These are phyloP conservation scores for Peniophora sp. DNA, from an alignment of 1,284 basidiomycete genomes.

Conservation along the genomic window DNA sequence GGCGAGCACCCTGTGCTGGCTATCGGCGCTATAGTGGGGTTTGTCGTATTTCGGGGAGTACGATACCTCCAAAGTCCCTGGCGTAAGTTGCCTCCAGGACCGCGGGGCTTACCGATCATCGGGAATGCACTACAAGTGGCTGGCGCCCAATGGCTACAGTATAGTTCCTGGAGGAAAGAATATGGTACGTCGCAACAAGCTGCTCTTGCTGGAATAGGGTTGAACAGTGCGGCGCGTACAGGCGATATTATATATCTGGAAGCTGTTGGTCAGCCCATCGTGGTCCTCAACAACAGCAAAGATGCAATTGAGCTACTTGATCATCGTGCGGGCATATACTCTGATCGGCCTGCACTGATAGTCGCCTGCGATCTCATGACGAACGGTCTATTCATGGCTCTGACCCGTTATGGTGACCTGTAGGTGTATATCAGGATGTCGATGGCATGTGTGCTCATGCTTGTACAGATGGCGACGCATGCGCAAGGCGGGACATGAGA, in stretches of 20 bases:
- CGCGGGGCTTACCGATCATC: neutral
- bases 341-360: neutral
- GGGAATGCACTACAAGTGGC: neutral
- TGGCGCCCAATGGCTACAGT: neutral
- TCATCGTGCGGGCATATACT: neutral
- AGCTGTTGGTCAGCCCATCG: neutral
- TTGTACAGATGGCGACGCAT: conserved; percentile 9
- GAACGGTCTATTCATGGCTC: neutral
- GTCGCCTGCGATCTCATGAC: neutral
- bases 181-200: neutral
- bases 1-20: neutral
- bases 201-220: neutral
- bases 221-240: neutral
- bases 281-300: neutral
- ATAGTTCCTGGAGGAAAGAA: conserved; percentile 2
- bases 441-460: neutral
- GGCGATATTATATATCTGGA: neutral
- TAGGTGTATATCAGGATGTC: neutral
- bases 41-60: neutral
- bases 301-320: neutral
- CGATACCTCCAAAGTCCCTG: conserved; percentile 9
- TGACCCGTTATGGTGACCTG: neutral
- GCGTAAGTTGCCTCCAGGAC: conserved; percentile 5
- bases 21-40: conserved; percentile 2
- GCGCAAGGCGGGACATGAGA: conserved; percentile 12